Base-by-base conservation (phyloP, 2,329 filamentous ascomycete species). In the Arachnomyces sp. region DNA sequence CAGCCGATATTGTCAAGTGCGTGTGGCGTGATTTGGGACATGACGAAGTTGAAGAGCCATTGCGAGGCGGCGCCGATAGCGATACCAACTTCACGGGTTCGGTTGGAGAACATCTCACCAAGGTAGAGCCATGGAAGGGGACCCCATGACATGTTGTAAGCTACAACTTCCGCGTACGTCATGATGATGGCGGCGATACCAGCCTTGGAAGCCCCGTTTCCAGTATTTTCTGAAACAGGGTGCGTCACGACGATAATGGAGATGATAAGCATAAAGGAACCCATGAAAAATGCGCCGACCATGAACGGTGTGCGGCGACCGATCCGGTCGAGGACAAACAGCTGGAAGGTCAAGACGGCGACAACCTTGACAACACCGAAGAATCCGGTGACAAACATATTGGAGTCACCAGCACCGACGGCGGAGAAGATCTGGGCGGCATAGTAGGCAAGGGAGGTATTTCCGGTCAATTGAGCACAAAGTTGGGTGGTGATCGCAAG, bases 291-390 rank as follows among this genome's bases (percentile, higher is more conserved):
- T 0, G 71, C 66, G 1, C 72, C 72, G 2, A 53, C 57, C 18
- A 75, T 61, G n/a, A 76, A 66, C 0, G 70, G 68, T 8, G 63
- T 60, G 9, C 66, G 61, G 25, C 72, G 68, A 2, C 72, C 72
- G 17, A 75, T 57, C 3, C 65, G 60, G 46, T 75, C 72, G 28
- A 74, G 63, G 12, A 74, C 56, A 46, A 68, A 71, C 11, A 72
- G 50, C 7, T 72, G 59, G 51, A 73, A 73, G 43, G 65, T 60
- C 8, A 60, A 42, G 32, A 70, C 70, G 3, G 69, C 67, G 0
- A 71, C 56, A 16, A 74, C 67, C 52, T 75, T 75, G 43, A 72
- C 66, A 6, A 73, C 55, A 2, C 72, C 71, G 32, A 75, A 75
- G 54, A 74, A 72, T 7, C 71, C 72, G 1, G 68, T 74, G 38